Evolutionary conservation across 2,329 filamentous ascomycete species (phyloP).

Genomic region (Fusarium austroafricanum): DNA sequence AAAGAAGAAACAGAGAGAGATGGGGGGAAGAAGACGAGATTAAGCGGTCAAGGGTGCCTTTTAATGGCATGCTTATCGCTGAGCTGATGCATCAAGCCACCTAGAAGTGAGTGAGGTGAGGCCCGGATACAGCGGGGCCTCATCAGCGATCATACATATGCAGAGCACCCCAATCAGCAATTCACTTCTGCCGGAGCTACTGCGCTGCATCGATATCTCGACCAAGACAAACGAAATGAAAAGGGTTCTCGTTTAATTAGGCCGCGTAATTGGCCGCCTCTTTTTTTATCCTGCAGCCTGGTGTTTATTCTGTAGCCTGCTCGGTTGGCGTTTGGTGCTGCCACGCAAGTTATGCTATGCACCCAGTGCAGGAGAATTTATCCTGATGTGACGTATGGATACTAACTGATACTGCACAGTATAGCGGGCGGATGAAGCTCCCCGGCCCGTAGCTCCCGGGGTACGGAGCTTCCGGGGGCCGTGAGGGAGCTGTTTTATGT

Average conservation of each 20-base stretch:
- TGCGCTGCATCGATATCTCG: too few relatives aligned
- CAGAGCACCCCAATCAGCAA: background rate
- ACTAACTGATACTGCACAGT: too few relatives aligned
- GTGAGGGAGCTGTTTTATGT: too few relatives aligned
- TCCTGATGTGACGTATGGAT: background rate
- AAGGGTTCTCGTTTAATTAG: background rate
- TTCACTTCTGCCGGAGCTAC: too few relatives aligned
- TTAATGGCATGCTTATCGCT: background rate
- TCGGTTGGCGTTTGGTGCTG: slow-evolving; percentile 25
- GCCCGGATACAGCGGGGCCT: slow-evolving; percentile 29
- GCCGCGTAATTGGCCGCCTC: slow-evolving; percentile 18
- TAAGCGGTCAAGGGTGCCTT: slow-evolving; percentile 32
- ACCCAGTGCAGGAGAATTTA: background rate
- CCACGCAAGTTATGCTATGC: slow-evolving; percentile 11
- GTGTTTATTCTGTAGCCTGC: slow-evolving; percentile 15
- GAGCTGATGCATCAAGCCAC: slow-evolving; percentile 33
- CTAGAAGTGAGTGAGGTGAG: slow-evolving; percentile 13
- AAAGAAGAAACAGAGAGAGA: background rate
- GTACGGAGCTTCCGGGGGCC: background rate
- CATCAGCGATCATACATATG: background rate
- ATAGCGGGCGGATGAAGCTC: background rate
- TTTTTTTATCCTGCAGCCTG: background rate
- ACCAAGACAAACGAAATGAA: slow-evolving; percentile 2
- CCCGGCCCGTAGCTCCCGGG: background rate
- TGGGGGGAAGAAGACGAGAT: slow-evolving; percentile 9